Percentiles rank a stretch among this genome's conserved stretches.
These are phyloP conservation scores for Aspergillus sergii DNA, from an alignment of 2,329 filamentous ascomycete species.

Conservation along the genomic window DNA sequence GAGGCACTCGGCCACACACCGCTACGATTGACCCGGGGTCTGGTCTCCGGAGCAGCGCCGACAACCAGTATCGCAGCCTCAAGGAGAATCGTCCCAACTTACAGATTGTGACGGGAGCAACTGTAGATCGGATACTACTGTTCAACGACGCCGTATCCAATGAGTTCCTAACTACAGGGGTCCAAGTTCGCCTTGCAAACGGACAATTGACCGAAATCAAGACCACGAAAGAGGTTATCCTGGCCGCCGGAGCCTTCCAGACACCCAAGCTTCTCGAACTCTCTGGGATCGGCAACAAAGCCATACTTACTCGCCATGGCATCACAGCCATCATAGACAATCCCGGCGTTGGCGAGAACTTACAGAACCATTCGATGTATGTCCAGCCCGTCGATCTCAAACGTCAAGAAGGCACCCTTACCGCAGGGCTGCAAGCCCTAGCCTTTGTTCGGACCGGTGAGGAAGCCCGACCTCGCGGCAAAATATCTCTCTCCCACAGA, in stretches of 20 bases:
- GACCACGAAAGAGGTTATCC: slow-evolving; percentile 56
- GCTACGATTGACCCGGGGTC: neutral
- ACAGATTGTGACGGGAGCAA: slow-evolving; percentile 16
- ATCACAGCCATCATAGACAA: slow-evolving; percentile 50
- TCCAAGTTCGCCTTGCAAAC: slow-evolving; percentile 22
- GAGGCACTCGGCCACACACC: neutral
- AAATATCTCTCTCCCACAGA: too few species aligned
- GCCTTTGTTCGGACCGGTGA: neutral
- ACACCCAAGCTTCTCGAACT: slow-evolving; percentile 63
- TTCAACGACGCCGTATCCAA: neutral
- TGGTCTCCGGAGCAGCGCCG: neutral
- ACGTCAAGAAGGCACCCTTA: neutral
- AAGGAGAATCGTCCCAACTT: slow-evolving; percentile 1
- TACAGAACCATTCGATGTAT: slow-evolving; percentile 49
- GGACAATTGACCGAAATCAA: slow-evolving; percentile 33
- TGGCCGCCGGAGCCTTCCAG: slow-evolving; percentile 61
- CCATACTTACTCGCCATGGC: slow-evolving; percentile 44
- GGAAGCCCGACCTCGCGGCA: too few species aligned
- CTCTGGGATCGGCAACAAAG: slow-evolving; percentile 59
- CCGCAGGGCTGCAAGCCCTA: neutral
- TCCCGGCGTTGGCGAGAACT: slow-evolving; percentile 53
- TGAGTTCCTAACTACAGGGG: slow-evolving; percentile 16
- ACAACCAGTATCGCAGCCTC: slow-evolving; percentile 12
- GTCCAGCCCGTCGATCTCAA: neutral
- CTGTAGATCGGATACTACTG: slow-evolving; percentile 18